A percentile compares a stretch with the other conserved stretches of the same genome.
Conservation (phyloP, 495 filamentous ascomycete species). For the Penicillium longicatenatum region DNA sequence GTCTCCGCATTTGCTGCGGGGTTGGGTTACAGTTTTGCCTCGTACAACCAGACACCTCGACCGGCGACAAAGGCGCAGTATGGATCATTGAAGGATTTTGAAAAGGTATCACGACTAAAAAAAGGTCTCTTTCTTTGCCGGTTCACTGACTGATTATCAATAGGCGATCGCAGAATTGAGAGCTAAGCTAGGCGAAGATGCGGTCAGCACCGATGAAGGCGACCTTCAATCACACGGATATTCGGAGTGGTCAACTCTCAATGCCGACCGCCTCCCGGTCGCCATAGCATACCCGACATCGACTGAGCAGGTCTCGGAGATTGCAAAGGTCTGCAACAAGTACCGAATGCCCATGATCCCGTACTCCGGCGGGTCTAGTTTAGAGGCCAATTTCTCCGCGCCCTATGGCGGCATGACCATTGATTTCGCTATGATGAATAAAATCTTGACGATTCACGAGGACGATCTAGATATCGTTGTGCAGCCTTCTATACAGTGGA, state of each 20-base stretch:
- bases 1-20: slow-evolving; percentile 39
- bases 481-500: slow-evolving; percentile 89
- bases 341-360: slow-evolving; percentile 82
- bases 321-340: slow-evolving; percentile 80
- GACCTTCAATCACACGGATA: slow-evolving; percentile 81
- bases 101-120: slow-evolving; percentile 58
- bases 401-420: slow-evolving; percentile 85
- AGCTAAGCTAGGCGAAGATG: slow-evolving; percentile 15
- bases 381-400: slow-evolving; percentile 88
- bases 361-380: slow-evolving; percentile 82
- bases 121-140: slow-evolving; percentile 39
- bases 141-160: neutral
- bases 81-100: slow-evolving; percentile 43
- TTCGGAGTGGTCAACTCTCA: slow-evolving; percentile 86
- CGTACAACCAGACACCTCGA: slow-evolving; percentile 19
- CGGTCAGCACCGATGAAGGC: slow-evolving; percentile 61
- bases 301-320: slow-evolving; percentile 77
- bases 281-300: slow-evolving; percentile 77
- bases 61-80: slow-evolving; percentile 33
- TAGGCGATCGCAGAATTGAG: slow-evolving; percentile 10
- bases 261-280: slow-evolving; percentile 75
- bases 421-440: slow-evolving; percentile 86
- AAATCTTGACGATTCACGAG: slow-evolving; percentile 74
- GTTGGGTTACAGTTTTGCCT: slow-evolving; percentile 40
- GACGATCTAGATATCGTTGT: slow-evolving; percentile 92